Evolutionary conservation across 495 filamentous ascomycete genomes (phyloP), one percentile per base, ranked within the genome.

Genomic region (Podospora didyma): DNA sequence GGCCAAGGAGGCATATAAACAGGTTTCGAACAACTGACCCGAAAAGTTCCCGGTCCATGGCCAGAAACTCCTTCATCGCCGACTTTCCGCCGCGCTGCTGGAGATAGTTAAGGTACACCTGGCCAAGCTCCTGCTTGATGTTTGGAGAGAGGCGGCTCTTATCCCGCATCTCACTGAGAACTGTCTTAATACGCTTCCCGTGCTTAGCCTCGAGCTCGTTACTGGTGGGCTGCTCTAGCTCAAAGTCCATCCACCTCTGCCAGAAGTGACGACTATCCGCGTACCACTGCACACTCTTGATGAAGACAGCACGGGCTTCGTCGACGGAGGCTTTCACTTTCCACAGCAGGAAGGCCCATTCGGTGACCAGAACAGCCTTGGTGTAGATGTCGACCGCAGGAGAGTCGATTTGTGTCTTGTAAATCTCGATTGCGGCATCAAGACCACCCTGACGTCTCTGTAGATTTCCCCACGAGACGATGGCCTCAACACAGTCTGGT

Each of bases 271-370:
- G 81, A 64, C 90, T 95, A 62, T 93, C 89, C 16, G 88, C 79
- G 70, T 96, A 96, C 78, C 86, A 89, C 60, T 92, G 84, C 50
- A 89, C 80, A 63, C 96, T 90, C 64, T 85, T 86, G 58, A 87
- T 75, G 75, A 89, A 99, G 0, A 96, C 86, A 49, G 88, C 80
- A 9, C 95, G 87, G 23, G 94, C 93, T 64, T 94, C 92, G 31
- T 92, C 89, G 11, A 84, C 75, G 0, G 84, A 86, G 7, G 91
- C 93, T 75, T 94, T 91, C 67, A 91, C 84, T 72, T 91, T 96
- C 90, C 92, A 96, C 48, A 97, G 65, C 35, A 97, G 74, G 12
- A 81, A 82, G 16, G 95, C 95, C 90, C 91, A 96, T 67, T 95
- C 89, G 2, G 88, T 88, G 42, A 94, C 89, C 34, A 97, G 79